A percentile compares a stretch with the other conserved stretches of the same genome.
These are phyloP conservation scores for Aspergillus pseudoterreus DNA, from an alignment of 2,329 filamentous ascomycete species.

Conservation along the genomic window DNA sequence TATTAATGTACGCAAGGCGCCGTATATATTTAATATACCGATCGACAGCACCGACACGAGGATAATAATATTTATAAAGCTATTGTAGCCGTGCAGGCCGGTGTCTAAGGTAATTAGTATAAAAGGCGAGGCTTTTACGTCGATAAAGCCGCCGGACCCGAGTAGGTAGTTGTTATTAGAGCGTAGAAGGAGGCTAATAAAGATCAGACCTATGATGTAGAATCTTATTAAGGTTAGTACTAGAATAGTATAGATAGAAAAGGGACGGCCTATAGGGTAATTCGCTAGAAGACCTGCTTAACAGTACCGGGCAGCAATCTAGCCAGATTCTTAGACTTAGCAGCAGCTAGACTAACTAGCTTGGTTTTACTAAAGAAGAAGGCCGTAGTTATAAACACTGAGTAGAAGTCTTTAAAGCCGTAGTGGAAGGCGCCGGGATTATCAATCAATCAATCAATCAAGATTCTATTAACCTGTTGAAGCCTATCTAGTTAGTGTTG, in stretches of 20 bases:
- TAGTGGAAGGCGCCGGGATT: constrained; percentile 46
- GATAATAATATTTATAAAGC: constrained; percentile 66
- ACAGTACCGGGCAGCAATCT: constrained; percentile 48
- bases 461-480: too few relatives aligned
- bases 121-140: constrained; percentile 57
- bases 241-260: not conserved
- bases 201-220: constrained; percentile 45
- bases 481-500: not conserved
- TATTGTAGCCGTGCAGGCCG: constrained; percentile 58
- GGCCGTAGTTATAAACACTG: constrained; percentile 60
- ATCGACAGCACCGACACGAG: constrained; percentile 59
- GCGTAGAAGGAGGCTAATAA: constrained; percentile 46
- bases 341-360: constrained; percentile 58
- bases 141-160: constrained; percentile 32
- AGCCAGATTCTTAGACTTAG: constrained; percentile 53
- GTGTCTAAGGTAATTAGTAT: constrained; percentile 63
- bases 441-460: too few relatives aligned
- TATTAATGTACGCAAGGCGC: constrained; percentile 55
- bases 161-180: constrained; percentile 40
- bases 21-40: constrained; percentile 57
- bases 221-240: constrained; percentile 25
- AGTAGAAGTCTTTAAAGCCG: constrained; percentile 56
- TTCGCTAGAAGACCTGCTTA: constrained; percentile 52
- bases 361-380: constrained; percentile 63
- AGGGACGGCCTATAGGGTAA: constrained; percentile 30